These are phyloP conservation scores for Suillus americanus DNA, from an alignment of 768 basidiomycete genomes.

Conservation along the genomic window DNA sequence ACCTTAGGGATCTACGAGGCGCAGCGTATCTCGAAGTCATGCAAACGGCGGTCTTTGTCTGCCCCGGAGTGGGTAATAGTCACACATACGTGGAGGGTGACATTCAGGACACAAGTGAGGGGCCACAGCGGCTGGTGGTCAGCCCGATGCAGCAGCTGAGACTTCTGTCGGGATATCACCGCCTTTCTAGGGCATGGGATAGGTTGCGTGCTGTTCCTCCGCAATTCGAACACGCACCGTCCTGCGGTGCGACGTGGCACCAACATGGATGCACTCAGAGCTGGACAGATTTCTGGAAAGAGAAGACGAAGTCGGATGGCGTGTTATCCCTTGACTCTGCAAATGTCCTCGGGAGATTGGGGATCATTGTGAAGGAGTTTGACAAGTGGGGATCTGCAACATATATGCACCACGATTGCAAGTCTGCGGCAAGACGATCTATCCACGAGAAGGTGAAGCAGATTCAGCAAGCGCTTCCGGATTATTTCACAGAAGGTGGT, in stretches of 20 bases:
- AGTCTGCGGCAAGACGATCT: slow-evolving; percentile 53
- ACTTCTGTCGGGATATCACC: slow-evolving; percentile 67
- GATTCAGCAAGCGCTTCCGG: slow-evolving; percentile 59
- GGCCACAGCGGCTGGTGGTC: slow-evolving; percentile 50
- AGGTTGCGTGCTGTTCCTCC: slow-evolving; percentile 55
- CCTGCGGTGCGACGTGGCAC: slow-evolving; percentile 70
- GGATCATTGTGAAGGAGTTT: slow-evolving; percentile 62
- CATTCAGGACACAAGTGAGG: slow-evolving; percentile 32
- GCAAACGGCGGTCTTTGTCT: slow-evolving; percentile 48
- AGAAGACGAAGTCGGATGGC: slow-evolving; percentile 61
- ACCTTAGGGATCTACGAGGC: slow-evolving; percentile 58
- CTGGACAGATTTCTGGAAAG: slow-evolving; percentile 81
- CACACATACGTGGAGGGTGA: slow-evolving; percentile 30
- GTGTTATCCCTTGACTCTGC: slow-evolving; percentile 60
- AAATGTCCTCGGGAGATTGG: slow-evolving; percentile 67
- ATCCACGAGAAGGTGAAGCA: slow-evolving; percentile 55
- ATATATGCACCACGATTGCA: slow-evolving; percentile 81
- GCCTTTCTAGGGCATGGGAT: slow-evolving; percentile 68
- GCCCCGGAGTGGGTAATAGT: slow-evolving; percentile 13
- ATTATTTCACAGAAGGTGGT: slow-evolving; percentile 52
- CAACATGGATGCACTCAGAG: slow-evolving; percentile 70
- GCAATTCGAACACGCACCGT: slow-evolving; percentile 60
- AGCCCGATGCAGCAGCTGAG: slow-evolving; percentile 61
- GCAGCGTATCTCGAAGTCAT: slow-evolving; percentile 74
- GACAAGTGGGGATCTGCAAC: slow-evolving; percentile 70